A percentile compares a stretch with the other conserved stretches of the same genome.
Evolutionary conservation across 768 basidiomycete genomes (phyloP).

Genomic region (Lactarius hengduanensis): DNA sequence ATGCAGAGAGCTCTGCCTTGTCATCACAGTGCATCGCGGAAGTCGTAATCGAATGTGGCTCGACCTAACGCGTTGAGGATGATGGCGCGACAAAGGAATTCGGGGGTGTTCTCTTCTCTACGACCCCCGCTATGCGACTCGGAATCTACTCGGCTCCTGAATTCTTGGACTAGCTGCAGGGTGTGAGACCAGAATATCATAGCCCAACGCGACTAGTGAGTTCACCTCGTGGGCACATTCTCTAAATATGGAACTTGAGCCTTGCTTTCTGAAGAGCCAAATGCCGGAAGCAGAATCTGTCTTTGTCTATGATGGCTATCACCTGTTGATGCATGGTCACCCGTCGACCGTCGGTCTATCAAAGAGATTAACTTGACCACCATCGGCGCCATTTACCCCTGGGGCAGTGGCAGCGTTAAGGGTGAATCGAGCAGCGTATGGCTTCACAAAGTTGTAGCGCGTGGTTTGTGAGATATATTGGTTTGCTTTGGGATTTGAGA

Average conservation of each 20-base stretch:
- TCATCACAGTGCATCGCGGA: slow-evolving; percentile 19
- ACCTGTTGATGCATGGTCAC: slow-evolving; percentile 13
- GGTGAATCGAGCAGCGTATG: slow-evolving; percentile 25
- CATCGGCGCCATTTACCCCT: slow-evolving; percentile 24
- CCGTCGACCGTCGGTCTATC: not conserved
- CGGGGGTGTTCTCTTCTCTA: slow-evolving; percentile 13
- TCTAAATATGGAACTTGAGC: slow-evolving; percentile 20
- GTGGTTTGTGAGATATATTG: slow-evolving; percentile 26
- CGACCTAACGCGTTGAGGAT: slow-evolving; percentile 23
- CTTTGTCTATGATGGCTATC: slow-evolving; percentile 20
- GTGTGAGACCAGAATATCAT: not conserved
- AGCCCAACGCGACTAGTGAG: not conserved
- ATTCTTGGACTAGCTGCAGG: slow-evolving; percentile 16
- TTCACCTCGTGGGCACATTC: slow-evolving; percentile 23
- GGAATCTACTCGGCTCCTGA: not conserved
- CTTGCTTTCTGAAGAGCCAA: slow-evolving; percentile 15
- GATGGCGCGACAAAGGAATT: slow-evolving; percentile 17
- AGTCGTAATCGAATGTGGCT: slow-evolving; percentile 24
- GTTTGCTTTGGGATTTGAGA: slow-evolving; percentile 25
- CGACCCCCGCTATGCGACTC: not conserved
- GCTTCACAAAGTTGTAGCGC: slow-evolving; percentile 23
- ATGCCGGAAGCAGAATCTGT: slow-evolving; percentile 20
- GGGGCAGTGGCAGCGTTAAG: slow-evolving; percentile 22
- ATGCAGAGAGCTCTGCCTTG: slow-evolving; percentile 10
- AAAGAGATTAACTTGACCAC: not conserved